Percentiles rank a stretch among this genome's conserved stretches.
Conservation (phyloP, 148 eudicot species). For the Tetragonia tetragonoides region DNA sequence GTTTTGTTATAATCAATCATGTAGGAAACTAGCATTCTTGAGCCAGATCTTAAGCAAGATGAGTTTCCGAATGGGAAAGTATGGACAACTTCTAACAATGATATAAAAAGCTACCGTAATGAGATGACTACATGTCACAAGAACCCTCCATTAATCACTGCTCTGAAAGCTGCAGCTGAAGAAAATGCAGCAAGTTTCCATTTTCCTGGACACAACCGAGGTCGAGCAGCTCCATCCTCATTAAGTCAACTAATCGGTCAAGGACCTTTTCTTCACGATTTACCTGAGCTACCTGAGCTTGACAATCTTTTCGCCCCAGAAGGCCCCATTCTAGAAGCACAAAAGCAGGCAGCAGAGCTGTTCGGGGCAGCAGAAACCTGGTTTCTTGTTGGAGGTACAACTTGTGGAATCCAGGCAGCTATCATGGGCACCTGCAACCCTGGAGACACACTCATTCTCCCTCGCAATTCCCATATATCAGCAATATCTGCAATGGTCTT, state of each 20-base stretch:
- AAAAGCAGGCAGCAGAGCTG: constrained; percentile 59
- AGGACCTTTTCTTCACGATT: constrained; percentile 55
- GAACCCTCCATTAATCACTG: constrained; percentile 57
- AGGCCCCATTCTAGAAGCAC: constrained; percentile 70
- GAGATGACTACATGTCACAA: constrained; percentile 13
- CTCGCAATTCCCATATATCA: constrained; percentile 75
- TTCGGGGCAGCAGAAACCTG: constrained; percentile 86
- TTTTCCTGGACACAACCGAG: constrained; percentile 88
- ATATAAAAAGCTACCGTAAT: not conserved
- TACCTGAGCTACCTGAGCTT: constrained; percentile 69
- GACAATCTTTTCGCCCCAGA: constrained; percentile 66
- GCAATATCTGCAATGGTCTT: constrained; percentile 70
- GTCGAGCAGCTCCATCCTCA: constrained; percentile 69
- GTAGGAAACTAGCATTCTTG: constrained; percentile 32
- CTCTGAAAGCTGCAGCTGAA: constrained; percentile 57
- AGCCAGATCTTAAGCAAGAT: constrained; percentile 21
- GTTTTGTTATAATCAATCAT: not conserved
- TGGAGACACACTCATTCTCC: constrained; percentile 70
- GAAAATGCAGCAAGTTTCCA: constrained; percentile 72
- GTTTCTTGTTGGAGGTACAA: constrained; percentile 95
- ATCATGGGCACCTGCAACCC: constrained; percentile 80
- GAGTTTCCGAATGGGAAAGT: constrained; percentile 3
- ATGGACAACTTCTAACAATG: constrained; percentile 9
- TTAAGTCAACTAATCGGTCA: constrained; percentile 55
- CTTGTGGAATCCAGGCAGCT: constrained; percentile 80